Conservation (phyloP, 805 yeast species). For the Saccharomycodes ludwigii region DNA sequence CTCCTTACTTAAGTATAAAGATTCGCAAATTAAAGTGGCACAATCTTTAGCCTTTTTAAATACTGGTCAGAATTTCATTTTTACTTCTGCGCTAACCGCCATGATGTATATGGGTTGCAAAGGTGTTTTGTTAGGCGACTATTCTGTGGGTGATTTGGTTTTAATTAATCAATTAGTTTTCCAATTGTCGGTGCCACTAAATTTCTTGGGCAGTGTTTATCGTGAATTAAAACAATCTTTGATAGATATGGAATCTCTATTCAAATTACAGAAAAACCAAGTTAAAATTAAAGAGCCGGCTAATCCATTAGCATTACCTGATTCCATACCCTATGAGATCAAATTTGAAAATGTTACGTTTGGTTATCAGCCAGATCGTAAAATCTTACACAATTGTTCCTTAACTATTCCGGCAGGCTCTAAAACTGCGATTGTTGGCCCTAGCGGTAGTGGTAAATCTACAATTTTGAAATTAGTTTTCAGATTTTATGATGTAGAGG, state of each 20-base stretch:
- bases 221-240: conserved; percentile 88
- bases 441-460: conserved; percentile 92
- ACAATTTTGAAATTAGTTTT: conserved; percentile 75
- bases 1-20: conserved; percentile 63
- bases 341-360: conserved; percentile 83
- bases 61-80: conserved; percentile 68
- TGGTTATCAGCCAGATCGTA: conserved; percentile 83
- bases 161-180: conserved; percentile 91
- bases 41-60: conserved; percentile 70
- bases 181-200: conserved; percentile 89
- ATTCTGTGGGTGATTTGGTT: conserved; percentile 92
- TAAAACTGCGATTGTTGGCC: conserved; percentile 91
- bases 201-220: conserved; percentile 90
- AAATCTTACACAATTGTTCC: conserved; percentile 67
- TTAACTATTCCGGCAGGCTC: conserved; percentile 85
- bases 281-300: conserved; percentile 58
- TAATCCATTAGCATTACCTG: conserved; percentile 38
- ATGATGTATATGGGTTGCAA: conserved; percentile 98
- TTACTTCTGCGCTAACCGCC: conserved; percentile 80
- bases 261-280: conserved; percentile 68
- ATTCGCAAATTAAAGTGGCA: conserved; percentile 61
- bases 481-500: conserved; percentile 74
- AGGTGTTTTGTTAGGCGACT: conserved; percentile 72
- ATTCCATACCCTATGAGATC: conserved; percentile 54
- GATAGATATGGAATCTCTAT: conserved; percentile 90